Base-by-base conservation (phyloP, 2,329 filamentous ascomycete species). In the Hypoxylon sp. region DNA sequence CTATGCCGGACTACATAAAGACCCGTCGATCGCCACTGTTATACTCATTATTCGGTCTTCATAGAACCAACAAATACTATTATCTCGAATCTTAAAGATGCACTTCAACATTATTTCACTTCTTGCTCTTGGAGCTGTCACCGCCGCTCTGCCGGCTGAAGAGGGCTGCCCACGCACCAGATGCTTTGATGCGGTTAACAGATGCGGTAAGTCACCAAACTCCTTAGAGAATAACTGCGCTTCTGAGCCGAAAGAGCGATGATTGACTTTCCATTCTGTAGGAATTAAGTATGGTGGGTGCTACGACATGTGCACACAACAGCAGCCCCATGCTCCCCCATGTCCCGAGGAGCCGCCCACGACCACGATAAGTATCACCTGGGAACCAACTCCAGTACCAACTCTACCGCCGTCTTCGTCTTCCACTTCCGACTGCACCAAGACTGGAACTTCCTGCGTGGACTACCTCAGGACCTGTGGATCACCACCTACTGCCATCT, bases 381-480 rank as follows among this genome's bases (percentile, higher is more conserved):
- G 47, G 22, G 9, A 47, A 13, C 53, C 63, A 10, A 52, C 44
- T 13, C 53, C 33, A 10, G 60, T 47, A n/a, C 26, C 55, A 3
- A 22, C n/a, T 31, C 47, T 51, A 4, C 46, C 60, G 8, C 48
- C 44, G 11, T 26, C 54, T 42, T 17, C 56, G 2, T 66, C 71
- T 8, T 66, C 55, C 1, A n/a, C 70, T 5, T 55, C 70, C 42
- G 50, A 19, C 10, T 75, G 73, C 55, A 71, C 68, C 9, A 60
- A 47, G 5, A 73, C 73, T 1, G 66, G 66, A 17, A 74, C 65
- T 26, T 14, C 72, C n/a, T 77, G 75, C 31, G 70, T 71, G 24
- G 75, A 76, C 22, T 56, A 63, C 24, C 14, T 74, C 14, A 68
- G 64, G 70, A 67, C 62, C 1, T 77, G 75, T 50, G 75, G 74